A percentile compares a stretch with the other conserved stretches of the same genome.
These are phyloP conservation scores for Priceomyces castillae DNA, from an alignment of 805 yeast genomes.

Conservation along the genomic window DNA sequence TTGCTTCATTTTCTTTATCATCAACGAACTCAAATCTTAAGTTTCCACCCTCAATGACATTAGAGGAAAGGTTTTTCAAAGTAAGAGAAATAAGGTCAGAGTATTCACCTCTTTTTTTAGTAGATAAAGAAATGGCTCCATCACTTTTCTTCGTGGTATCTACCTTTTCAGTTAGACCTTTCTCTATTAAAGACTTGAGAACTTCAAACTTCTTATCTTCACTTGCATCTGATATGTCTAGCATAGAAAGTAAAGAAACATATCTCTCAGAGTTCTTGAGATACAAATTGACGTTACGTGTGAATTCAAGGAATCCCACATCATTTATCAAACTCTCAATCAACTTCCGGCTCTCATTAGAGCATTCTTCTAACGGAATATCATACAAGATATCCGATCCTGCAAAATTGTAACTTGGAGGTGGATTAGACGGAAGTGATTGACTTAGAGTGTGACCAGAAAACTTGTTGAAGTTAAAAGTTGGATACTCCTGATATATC, in stretches of 20 bases:
- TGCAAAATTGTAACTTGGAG: background rate
- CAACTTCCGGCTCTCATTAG: conserved; percentile 11
- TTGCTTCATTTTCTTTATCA: conserved; percentile 11
- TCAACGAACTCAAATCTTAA: conserved; percentile 27
- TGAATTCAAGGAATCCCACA: conserved; percentile 17
- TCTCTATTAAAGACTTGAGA: conserved; percentile 1
- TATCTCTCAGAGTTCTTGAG: conserved; percentile 24
- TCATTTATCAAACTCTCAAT: conserved; percentile 16
- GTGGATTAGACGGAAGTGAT: background rate
- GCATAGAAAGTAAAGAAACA: conserved; percentile 16
- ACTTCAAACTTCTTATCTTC: conserved; percentile 2
- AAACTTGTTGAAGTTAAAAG: conserved; percentile 4
- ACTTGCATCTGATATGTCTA: conserved; percentile 8
- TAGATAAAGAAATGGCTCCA: conserved; percentile 9
- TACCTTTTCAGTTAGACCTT: background rate
- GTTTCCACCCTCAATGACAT: conserved; percentile 25
- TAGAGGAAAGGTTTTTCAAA: conserved; percentile 22
- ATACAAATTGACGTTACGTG: conserved; percentile 14
- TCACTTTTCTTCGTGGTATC: background rate
- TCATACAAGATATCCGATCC: conserved; percentile 19
- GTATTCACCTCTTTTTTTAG: conserved; percentile 16
- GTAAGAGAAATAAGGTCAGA: conserved; percentile 21
- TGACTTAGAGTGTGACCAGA: background rate
- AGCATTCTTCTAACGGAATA: conserved; percentile 24
- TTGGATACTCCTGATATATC: conserved; percentile 16